phyloP scores from a whole-genome alignment of 148 eudicot species.

The Silene conica region DNA sequence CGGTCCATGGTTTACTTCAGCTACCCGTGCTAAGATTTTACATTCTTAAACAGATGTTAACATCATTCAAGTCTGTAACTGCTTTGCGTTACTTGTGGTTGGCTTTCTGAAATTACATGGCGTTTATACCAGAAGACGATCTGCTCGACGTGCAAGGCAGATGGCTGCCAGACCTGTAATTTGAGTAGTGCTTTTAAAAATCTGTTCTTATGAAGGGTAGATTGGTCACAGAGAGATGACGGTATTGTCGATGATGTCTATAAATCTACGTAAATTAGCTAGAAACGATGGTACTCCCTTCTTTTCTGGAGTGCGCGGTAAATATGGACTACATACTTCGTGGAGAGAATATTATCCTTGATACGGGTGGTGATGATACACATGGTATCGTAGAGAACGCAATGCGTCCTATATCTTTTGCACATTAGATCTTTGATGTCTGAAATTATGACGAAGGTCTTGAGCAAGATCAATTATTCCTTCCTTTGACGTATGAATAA shows the following conservation, averaged over 20 bases:
- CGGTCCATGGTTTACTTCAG: not conserved
- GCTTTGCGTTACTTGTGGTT: slow-evolving; percentile 16
- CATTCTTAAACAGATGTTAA: slow-evolving; percentile 6
- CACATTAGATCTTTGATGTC: no score
- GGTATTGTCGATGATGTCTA: slow-evolving; percentile 1
- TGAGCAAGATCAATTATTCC: no score
- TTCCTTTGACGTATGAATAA: no score
- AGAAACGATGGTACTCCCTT: not conserved
- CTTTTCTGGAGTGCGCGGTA: no score
- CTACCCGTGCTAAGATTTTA: no score
- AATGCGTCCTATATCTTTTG: no score
- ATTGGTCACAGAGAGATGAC: not conserved
- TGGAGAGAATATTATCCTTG: no score
- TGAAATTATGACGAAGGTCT: no score
- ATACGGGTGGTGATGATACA: no score
- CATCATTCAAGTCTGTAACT: slow-evolving; percentile 16
- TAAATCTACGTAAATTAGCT: not conserved
- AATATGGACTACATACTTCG: no score
- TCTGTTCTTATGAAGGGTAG: not conserved
- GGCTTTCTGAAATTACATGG: slow-evolving; percentile 19
- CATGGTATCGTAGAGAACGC: no score
- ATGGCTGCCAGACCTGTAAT: slow-evolving; percentile 7
- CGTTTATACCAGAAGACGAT: slow-evolving; percentile 8
- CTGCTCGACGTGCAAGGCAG: slow-evolving; percentile 24
- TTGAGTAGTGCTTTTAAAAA: not conserved